Evolutionary conservation across 2,329 filamentous ascomycete genomes (phyloP).

Genomic region (Rugonectria rugulosa): DNA sequence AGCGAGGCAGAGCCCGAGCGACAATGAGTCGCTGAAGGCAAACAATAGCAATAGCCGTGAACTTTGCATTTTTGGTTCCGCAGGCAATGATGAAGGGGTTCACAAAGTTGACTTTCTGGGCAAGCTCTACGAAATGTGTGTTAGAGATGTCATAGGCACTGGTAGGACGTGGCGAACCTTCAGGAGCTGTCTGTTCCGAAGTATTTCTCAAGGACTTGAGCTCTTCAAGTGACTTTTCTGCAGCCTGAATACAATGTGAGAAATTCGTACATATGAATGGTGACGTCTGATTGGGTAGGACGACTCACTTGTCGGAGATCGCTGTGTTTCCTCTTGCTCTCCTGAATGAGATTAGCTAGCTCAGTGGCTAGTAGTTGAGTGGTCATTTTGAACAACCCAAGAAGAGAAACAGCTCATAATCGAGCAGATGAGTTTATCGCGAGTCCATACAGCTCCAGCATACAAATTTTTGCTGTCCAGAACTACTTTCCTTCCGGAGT

Average conservation of each 20-base stretch:
- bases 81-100: slow-evolving; percentile 96
- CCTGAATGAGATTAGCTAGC: slow-evolving; percentile 89
- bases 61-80: slow-evolving; percentile 86
- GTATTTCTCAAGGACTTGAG: slow-evolving; percentile 64
- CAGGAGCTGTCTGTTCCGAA: slow-evolving; percentile 49
- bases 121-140: slow-evolving; percentile 69
- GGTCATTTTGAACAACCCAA: slow-evolving; percentile 71
- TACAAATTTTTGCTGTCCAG: slow-evolving; percentile 22
- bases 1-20: slow-evolving; percentile 77
- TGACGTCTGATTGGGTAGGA: background rate
- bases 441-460: slow-evolving; percentile 38
- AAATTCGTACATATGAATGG: background rate
- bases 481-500: slow-evolving; percentile 25
- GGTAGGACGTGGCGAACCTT: slow-evolving; percentile 39
- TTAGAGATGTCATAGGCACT: slow-evolving; percentile 28
- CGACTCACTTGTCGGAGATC: slow-evolving; percentile 80
- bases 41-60: slow-evolving; percentile 85
- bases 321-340: slow-evolving; percentile 93
- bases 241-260: slow-evolving; percentile 64
- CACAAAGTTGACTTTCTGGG: slow-evolving; percentile 81
- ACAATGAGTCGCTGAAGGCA: slow-evolving; percentile 91
- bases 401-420: slow-evolving; percentile 32
- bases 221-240: slow-evolving; percentile 92
- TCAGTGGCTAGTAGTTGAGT: slow-evolving; percentile 88
- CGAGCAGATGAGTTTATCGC: slow-evolving; percentile 32